A percentile compares a stretch with the other conserved stretches of the same genome.
Evolutionary conservation across 257 asterid species (phyloP).

Genomic region (Fraxinus excelsior): DNA sequence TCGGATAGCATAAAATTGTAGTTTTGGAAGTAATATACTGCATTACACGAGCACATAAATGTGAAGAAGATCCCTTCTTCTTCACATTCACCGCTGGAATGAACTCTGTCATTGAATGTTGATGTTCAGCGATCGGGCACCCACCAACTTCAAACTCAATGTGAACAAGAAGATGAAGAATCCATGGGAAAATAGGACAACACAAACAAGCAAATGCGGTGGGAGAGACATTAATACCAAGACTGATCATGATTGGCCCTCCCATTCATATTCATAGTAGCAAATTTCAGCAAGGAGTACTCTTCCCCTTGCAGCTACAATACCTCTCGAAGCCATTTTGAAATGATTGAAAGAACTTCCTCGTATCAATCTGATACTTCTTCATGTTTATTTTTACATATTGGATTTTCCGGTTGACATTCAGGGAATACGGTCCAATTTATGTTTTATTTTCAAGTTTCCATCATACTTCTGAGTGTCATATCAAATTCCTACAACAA

Average conservation of each 20-base stretch:
- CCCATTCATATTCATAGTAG: not conserved
- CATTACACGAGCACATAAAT: too few species aligned
- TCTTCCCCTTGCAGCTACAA: too few species aligned
- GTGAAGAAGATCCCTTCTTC: too few species aligned
- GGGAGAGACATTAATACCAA: not conserved
- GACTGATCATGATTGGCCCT: not conserved
- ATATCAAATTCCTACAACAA: not conserved
- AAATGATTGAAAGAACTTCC: not conserved
- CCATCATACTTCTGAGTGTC: not conserved
- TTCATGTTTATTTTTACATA: too few species aligned
- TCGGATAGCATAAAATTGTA: too few species aligned
- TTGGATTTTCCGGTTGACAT: not conserved
- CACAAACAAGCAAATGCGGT: not conserved
- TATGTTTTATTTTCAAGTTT: not conserved
- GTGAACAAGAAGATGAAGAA: not conserved
- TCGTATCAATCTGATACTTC: too few species aligned
- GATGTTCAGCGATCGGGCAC: not conserved
- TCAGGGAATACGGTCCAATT: not conserved
- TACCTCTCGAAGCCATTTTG: not conserved
- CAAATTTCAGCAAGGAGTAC: not conserved
- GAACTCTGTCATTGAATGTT: not conserved
- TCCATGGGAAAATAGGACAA: too few species aligned
- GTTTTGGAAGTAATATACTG: too few species aligned
- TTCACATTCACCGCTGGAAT: too few species aligned
- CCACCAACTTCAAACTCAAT: not conserved